Evolutionary conservation across 139 green algal species (phyloP), one percentile per base, ranked within the genome.

Genomic region (Picochlorum sp.): DNA sequence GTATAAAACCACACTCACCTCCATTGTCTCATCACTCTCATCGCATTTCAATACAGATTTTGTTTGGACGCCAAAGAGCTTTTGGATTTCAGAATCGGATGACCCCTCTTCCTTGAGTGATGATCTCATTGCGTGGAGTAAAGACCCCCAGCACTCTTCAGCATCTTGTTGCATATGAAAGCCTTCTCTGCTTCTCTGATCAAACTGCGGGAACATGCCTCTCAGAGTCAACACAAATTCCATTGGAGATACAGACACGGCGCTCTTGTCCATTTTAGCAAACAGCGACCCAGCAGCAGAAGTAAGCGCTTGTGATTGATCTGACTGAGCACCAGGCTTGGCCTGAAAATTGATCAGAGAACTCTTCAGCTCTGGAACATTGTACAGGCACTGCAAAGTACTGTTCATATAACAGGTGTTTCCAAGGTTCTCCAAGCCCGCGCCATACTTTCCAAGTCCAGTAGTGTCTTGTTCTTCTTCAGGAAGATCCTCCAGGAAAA

Each of bases 401-500:
- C 76, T 80, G 78, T 97, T 97, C 92, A 97, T 97, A 81, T 98
- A 98, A 84, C 92, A 98, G 0, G 92, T 98, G 76, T 97, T 97
- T 61, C 92, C 92, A 31, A 97, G 79, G 77, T 98, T 98, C 57
- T 88, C 50, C 54, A 98, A 77, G 2, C 92, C 92, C 10, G 82
- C 77, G 18, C 83, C 81, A 61, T 91, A 95, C 28, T 87, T 86
- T 18, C 73, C 61, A 24, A 81, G 54, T 45, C 77, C 83, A 24
- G 64, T 71, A 2, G 64, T 38, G 16, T 87, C 85, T 58, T 77
- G 76, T 55, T 91, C 74, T 18, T 90, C 85, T 67, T 96, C 83
- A 15, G 93, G 93, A 51, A 98, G 75, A 75, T 99, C 94, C 72
- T 98, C 93, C 26, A 97, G 66, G 63, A 98, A 98, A 9, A 49